Evolutionary conservation across 345 rosid species (phyloP).

Genomic region (Eutrema japonicum): DNA sequence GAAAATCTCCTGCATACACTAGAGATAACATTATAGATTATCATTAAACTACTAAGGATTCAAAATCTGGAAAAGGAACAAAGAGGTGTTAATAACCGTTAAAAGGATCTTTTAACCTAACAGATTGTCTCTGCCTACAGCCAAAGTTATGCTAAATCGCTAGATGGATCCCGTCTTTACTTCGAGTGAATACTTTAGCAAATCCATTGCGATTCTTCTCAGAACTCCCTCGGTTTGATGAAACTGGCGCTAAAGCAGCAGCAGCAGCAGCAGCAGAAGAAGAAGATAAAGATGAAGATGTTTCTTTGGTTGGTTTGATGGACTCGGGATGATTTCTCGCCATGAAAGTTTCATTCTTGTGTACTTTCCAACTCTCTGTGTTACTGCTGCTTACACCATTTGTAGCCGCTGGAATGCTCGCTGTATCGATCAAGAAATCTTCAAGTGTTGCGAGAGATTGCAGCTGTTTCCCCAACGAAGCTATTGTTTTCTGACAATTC

Average conservation of each 20-base stretch:
- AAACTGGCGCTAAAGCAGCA: constrained; percentile 13
- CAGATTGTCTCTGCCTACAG: constrained; percentile 26
- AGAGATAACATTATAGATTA: background rate
- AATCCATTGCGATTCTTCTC: constrained; percentile 90
- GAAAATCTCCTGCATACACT: constrained; percentile 5
- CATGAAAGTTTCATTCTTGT: constrained; percentile 52
- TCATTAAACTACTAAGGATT: constrained; percentile 20
- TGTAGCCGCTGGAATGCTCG: constrained; percentile 47
- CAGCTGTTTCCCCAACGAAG: constrained; percentile 80
- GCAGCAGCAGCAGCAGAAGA: background rate
- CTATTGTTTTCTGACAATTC: constrained; percentile 92
- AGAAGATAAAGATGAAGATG: constrained; percentile 43
- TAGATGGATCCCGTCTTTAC: constrained; percentile 86
- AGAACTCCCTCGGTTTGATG: constrained; percentile 54
- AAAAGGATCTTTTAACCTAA: constrained; percentile 18
- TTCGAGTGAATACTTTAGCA: constrained; percentile 81
- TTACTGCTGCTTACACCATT: constrained; percentile 40
- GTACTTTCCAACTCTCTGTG: constrained; percentile 63
- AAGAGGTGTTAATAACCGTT: constrained; percentile 15
- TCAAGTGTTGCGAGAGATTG: constrained; percentile 93
- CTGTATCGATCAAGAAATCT: constrained; percentile 86
- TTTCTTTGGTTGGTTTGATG: constrained; percentile 40
- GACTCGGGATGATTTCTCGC: constrained; percentile 43
- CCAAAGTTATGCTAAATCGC: constrained; percentile 56
- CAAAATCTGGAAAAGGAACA: constrained; percentile 35